Percentiles rank a stretch among this genome's conserved stretches.
Conservation (phyloP, 2,329 filamentous ascomycete genomes). For the Xylaria hypoxylon region DNA sequence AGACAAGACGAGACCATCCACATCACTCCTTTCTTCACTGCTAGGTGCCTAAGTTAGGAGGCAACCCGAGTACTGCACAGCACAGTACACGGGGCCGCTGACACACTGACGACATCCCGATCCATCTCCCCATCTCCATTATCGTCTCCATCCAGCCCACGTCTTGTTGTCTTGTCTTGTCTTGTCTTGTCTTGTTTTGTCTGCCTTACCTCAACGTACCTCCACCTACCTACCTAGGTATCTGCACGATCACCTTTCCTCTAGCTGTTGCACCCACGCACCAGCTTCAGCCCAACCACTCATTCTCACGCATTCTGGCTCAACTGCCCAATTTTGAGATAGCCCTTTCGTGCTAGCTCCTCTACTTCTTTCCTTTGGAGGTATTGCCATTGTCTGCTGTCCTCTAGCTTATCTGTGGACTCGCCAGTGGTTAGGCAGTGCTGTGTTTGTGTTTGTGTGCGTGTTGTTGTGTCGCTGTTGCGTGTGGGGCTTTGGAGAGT, state of each 20-base stretch:
- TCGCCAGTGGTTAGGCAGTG: slow-evolving; percentile 15
- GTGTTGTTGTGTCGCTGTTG: slow-evolving; percentile 18
- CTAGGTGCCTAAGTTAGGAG: slow-evolving; percentile 7
- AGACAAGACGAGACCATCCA: not conserved
- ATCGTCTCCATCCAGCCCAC: slow-evolving; percentile 35
- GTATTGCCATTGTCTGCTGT: slow-evolving; percentile 9
- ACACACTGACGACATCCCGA: slow-evolving; percentile 37
- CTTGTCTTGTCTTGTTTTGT: no score
- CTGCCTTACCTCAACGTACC: slow-evolving; percentile 21
- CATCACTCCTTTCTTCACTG: slow-evolving; percentile 4
- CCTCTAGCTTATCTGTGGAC: slow-evolving; percentile 15
- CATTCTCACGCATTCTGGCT: slow-evolving; percentile 23
- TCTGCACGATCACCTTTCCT: slow-evolving; percentile 20
- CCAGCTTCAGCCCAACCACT: slow-evolving; percentile 26
- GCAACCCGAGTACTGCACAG: not conserved
- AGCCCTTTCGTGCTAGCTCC: slow-evolving; percentile 6
- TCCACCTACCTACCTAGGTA: slow-evolving; percentile 19
- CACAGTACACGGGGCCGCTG: slow-evolving; percentile 7
- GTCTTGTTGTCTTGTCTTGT: slow-evolving; percentile 27
- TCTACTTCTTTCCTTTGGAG: slow-evolving; percentile 12
- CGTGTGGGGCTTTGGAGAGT: slow-evolving; percentile 28
- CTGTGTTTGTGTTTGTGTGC: slow-evolving; percentile 31
- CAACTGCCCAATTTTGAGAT: slow-evolving; percentile 12
- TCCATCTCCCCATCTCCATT: slow-evolving; percentile 25
- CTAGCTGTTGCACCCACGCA: slow-evolving; percentile 23